phyloP scores from a whole-genome alignment of 805 yeast species.

The Blastobotrys chiropterorum region DNA sequence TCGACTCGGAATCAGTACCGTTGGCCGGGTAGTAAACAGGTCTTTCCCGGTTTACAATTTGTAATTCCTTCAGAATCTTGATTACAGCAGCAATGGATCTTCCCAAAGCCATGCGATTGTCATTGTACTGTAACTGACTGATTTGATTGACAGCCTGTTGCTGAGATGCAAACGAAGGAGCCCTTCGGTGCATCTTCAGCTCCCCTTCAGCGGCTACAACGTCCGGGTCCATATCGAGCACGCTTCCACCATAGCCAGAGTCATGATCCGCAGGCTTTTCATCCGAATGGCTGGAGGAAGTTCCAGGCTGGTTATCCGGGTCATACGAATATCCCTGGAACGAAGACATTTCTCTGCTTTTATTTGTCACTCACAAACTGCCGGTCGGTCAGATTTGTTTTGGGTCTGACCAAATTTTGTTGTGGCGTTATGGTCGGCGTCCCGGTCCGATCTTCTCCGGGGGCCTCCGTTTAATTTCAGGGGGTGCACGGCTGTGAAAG shows the following conservation, averaged over 20 bases:
- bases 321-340: constrained; percentile 2
- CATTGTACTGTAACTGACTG: constrained; percentile 71
- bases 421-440: neutral
- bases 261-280: neutral
- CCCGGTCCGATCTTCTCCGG: neutral
- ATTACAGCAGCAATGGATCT: constrained; percentile 33
- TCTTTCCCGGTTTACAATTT: constrained; percentile 22
- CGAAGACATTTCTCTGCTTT: neutral
- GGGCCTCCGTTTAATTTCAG: neutral
- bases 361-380: neutral
- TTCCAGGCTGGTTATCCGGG: constrained; percentile 5
- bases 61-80: constrained; percentile 25
- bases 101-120: constrained; percentile 58
- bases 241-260: constrained; percentile 2
- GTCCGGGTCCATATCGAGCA: constrained; percentile 20
- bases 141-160: constrained; percentile 47
- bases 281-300: constrained; percentile 2
- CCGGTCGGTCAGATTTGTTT: neutral
- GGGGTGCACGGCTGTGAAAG: neutral
- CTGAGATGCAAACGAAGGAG: constrained; percentile 20
- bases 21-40: constrained; percentile 29
- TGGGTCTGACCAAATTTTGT: neutral
- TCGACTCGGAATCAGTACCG: constrained; percentile 4
- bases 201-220: constrained; percentile 24
- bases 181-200: constrained; percentile 19